Conservation (phyloP, 1,284 basidiomycete genomes). For the Ustilago bromivora region DNA sequence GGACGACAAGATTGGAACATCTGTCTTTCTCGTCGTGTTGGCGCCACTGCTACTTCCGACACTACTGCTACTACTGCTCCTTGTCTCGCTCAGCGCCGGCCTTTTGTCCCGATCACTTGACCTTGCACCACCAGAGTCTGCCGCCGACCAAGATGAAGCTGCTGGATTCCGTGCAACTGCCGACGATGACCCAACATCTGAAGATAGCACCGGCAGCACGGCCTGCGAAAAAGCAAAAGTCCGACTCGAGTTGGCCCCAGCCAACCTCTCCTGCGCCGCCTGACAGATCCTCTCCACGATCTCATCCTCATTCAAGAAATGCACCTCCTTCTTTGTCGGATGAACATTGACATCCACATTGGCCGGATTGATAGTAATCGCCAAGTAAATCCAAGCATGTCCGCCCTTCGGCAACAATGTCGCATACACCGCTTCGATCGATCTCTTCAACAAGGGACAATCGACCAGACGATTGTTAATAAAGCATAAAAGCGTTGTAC, state of each 20-base stretch:
- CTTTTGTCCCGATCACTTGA: not conserved
- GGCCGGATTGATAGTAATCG: conserved; percentile 84
- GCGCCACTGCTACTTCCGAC: conserved; percentile 14
- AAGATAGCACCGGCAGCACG: conserved; percentile 32
- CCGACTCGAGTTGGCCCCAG: conserved; percentile 62
- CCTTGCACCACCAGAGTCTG: not conserved
- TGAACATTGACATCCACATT: conserved; percentile 98
- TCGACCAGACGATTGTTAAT: conserved; percentile 98
- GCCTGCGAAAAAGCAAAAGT: conserved; percentile 56
- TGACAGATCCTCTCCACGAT: conserved; percentile 83
- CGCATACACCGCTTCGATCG: conserved; percentile 87
- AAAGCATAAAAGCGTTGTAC: conserved; percentile 87
- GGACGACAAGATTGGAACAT: conserved; percentile 24
- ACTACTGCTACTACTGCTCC: conserved; percentile 34
- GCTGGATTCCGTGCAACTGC: not conserved
- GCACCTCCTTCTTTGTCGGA: conserved; percentile 96
- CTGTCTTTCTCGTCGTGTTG: conserved; percentile 4
- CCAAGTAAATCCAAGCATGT: conserved; percentile 91
- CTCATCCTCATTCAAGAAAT: conserved; percentile 91
- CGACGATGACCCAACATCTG: conserved; percentile 11
- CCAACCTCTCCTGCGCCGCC: conserved; percentile 43
- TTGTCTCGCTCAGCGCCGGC: conserved; percentile 14
- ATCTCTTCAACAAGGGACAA: conserved; percentile 84
- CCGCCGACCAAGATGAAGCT: not conserved
- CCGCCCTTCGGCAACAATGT: conserved; percentile 90